Evolutionary conservation across 768 basidiomycete genomes (phyloP), one percentile per base, ranked within the genome.

Genomic region (Panaeolus papilionaceus): DNA sequence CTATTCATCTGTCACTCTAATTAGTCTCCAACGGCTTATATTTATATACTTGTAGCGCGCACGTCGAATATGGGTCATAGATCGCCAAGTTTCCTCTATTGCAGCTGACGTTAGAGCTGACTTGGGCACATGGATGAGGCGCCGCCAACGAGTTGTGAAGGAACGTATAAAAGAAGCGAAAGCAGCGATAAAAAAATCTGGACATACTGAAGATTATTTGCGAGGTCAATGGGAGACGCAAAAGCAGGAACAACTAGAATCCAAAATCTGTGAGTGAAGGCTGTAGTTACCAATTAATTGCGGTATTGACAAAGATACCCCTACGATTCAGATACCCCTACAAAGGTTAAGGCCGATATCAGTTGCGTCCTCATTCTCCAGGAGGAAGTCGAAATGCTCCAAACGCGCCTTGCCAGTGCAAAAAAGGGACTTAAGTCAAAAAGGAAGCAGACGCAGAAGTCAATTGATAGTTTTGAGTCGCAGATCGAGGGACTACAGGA

Each of bases 171-270:
- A n/a, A 38, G 66, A 12, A 76, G 75, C 0, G 37, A 63, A n/a
- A 63, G 67, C 7, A 37, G n/a, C 51, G 0, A 67, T 82, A 0
- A 61, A 65, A 8, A 23, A 70, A 2, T 76, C 73, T 47, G 71
- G 69, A 0, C 42, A 77, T 6, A 1, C 69, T 0, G 26, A 68
- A 0, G n/a, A 38, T 1, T 73, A 78, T 1, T 70, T 83, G 0
- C 65, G 73, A 0, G 12, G 64, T 3, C 72, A 82, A 61, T 83
- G 82, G 83, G 67, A 65, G 1, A 37, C 67, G 0, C 83, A 84
- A 66, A 70, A 71, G 62, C 65, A 58, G 4, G 71, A 75, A 0
- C 80, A 83, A 66, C 68, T 75, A 3, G 78, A 77, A 0, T 8
- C 77, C 4, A 67, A 69, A 1, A 54, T 73, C 1, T 69, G 75